Percentiles rank a stretch among this genome's conserved stretches.
Evolutionary conservation across 2,329 filamentous ascomycete species (phyloP).

Genomic region (Metarhizium brunneum): DNA sequence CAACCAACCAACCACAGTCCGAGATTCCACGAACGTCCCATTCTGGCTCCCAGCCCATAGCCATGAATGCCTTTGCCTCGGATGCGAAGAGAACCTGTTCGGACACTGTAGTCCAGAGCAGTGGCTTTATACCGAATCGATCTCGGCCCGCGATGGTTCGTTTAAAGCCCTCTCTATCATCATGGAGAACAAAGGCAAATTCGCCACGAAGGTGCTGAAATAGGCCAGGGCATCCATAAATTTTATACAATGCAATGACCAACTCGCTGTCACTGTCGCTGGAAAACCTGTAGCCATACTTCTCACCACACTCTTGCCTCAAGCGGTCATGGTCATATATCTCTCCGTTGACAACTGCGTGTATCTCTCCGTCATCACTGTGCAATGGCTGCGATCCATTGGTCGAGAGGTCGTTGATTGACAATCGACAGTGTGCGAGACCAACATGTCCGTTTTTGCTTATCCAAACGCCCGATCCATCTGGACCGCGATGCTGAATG

Average conservation of each 20-base stretch:
- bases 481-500: slow-evolving; percentile 22
- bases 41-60: slow-evolving; percentile 39
- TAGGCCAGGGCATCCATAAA: slow-evolving; percentile 29
- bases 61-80: slow-evolving; percentile 44
- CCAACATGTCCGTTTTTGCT: slow-evolving; percentile 13
- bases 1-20: slow-evolving; percentile 33
- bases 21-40: slow-evolving; percentile 41
- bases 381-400: slow-evolving; percentile 38
- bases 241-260: slow-evolving; percentile 40
- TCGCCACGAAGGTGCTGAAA: slow-evolving; percentile 40
- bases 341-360: slow-evolving; percentile 51
- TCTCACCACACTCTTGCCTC: slow-evolving; percentile 23
- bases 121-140: slow-evolving; percentile 47
- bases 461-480: slow-evolving; percentile 20
- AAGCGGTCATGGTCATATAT: slow-evolving; percentile 45
- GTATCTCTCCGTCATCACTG: slow-evolving; percentile 27
- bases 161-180: slow-evolving; percentile 25
- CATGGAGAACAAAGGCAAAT: slow-evolving; percentile 43
- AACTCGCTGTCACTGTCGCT: slow-evolving; percentile 36
- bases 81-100: slow-evolving; percentile 36
- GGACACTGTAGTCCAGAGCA: slow-evolving; percentile 37
- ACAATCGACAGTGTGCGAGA: slow-evolving; percentile 40
- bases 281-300: slow-evolving; percentile 31
- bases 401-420: slow-evolving; percentile 41
- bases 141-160: slow-evolving; percentile 40